Conservation (phyloP, 179 eudicot genomes). For the Beta lomatogona region DNA sequence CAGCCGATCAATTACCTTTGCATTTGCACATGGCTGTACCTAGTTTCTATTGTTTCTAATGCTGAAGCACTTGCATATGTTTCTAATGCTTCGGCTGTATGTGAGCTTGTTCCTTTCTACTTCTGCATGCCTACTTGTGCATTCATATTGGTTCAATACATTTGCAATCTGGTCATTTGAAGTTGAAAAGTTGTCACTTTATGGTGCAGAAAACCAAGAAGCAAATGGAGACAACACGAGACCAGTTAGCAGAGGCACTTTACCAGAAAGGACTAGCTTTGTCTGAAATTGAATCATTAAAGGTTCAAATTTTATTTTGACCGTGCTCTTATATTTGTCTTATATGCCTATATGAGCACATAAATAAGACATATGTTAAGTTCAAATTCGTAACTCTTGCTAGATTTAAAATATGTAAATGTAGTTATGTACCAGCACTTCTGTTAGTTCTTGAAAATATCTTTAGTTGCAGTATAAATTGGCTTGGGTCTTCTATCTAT, state of each 20-base stretch:
- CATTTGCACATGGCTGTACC: background rate
- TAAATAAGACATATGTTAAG: background rate
- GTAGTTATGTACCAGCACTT: background rate
- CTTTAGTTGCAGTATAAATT: background rate
- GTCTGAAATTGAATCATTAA: conserved; percentile 61
- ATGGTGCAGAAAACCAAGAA: conserved; percentile 47
- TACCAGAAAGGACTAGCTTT: conserved; percentile 93
- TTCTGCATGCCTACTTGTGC: background rate
- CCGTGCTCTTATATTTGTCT: background rate
- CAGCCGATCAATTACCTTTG: background rate
- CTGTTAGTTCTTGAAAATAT: background rate
- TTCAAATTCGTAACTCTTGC: background rate
- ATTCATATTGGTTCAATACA: background rate
- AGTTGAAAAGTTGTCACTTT: background rate
- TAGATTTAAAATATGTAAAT: background rate
- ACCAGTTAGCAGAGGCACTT: conserved; percentile 83
- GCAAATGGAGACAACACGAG: conserved; percentile 84
- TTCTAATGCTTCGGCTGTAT: background rate
- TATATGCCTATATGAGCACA: background rate
- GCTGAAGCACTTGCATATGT: background rate
- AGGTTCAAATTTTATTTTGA: conserved; percentile 41
- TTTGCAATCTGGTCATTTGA: background rate
- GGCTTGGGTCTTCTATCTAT: background rate
- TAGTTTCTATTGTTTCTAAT: background rate
- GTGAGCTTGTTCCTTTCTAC: background rate